Evolutionary conservation across 495 filamentous ascomycete genomes (phyloP).

Genomic region (Tirmania nivea): DNA sequence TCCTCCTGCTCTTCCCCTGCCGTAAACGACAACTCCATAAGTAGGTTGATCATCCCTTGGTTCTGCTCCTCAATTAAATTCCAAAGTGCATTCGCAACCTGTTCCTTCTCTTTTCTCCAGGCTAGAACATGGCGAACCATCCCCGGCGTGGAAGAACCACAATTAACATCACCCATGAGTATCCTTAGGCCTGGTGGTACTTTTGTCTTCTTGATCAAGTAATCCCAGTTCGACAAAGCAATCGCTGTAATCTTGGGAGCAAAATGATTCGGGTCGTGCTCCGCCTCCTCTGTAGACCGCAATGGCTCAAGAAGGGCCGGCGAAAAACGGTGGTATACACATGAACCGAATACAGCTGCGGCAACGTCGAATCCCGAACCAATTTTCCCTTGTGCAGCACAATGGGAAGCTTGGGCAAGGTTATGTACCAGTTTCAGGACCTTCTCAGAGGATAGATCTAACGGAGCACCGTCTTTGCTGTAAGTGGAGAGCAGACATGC

Average conservation of each 20-base stretch:
- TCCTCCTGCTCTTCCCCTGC: conserved; percentile 20
- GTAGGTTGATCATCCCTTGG: conserved; percentile 41
- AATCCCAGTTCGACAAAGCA: conserved; percentile 60
- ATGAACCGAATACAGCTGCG: conserved; percentile 73
- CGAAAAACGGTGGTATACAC: conserved; percentile 76
- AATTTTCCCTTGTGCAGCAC: conserved; percentile 88
- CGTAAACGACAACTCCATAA: conserved; percentile 25
- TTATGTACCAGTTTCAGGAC: conserved; percentile 48
- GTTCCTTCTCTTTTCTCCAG: conserved; percentile 50
- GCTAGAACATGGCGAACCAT: conserved; percentile 82
- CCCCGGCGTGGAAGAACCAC: conserved; percentile 74
- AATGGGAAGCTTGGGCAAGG: conserved; percentile 79
- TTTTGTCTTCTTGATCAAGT: conserved; percentile 20
- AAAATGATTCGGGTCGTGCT: conserved; percentile 42
- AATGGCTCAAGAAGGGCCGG: conserved; percentile 45
- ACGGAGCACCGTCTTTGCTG: conserved; percentile 19
- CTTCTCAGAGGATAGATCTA: conserved; percentile 25
- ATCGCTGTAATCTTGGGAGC: conserved; percentile 36
- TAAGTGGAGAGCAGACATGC: conserved; percentile 45
- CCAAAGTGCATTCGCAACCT: conserved; percentile 51
- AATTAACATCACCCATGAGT: conserved; percentile 89
- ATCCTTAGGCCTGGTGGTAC: conserved; percentile 47
- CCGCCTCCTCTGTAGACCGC: conserved; percentile 22
- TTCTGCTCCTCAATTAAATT: conserved; percentile 49
- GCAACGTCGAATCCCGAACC: conserved; percentile 96